A percentile compares a stretch with the other conserved stretches of the same genome.
These are phyloP conservation scores for Saccharum hybrid DNA, from an alignment of 202 grass and related monocot genomes.

Conservation along the genomic window DNA sequence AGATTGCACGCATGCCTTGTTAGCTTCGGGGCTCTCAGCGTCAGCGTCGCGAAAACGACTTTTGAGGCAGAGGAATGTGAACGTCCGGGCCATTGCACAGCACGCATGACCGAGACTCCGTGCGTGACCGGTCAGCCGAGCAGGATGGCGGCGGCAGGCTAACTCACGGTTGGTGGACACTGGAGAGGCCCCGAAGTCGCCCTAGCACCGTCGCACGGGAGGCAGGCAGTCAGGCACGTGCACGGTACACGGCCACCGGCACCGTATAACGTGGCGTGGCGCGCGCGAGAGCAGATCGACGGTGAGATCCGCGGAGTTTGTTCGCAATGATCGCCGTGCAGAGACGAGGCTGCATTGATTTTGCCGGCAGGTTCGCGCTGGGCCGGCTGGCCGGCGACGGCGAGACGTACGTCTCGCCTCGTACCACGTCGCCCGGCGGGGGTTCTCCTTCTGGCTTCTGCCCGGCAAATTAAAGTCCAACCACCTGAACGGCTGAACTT, in stretches of 20 bases:
- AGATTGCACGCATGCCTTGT: not conserved
- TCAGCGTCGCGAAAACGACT: not conserved
- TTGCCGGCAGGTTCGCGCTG: not conserved
- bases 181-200: not conserved
- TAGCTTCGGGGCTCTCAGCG: not conserved
- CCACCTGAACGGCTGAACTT: too few relatives aligned
- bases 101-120: not conserved
- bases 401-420: not conserved
- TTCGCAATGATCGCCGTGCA: not conserved
- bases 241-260: not conserved
- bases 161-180: constrained; percentile 12
- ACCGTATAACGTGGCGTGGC: not conserved
- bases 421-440: not conserved
- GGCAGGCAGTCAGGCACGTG: too few relatives aligned
- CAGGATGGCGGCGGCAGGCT: not conserved
- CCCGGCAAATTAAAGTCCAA: not conserved
- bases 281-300: not conserved
- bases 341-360: not conserved
- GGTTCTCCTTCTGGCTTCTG: not conserved
- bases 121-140: not conserved
- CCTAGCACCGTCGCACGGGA: not conserved
- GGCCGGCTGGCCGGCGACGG: not conserved
- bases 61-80: not conserved
- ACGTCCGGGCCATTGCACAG: not conserved
- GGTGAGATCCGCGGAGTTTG: too few relatives aligned